These are phyloP conservation scores for Beauveria pseudobassiana DNA, from an alignment of 2,329 filamentous ascomycete species.

Conservation along the genomic window DNA sequence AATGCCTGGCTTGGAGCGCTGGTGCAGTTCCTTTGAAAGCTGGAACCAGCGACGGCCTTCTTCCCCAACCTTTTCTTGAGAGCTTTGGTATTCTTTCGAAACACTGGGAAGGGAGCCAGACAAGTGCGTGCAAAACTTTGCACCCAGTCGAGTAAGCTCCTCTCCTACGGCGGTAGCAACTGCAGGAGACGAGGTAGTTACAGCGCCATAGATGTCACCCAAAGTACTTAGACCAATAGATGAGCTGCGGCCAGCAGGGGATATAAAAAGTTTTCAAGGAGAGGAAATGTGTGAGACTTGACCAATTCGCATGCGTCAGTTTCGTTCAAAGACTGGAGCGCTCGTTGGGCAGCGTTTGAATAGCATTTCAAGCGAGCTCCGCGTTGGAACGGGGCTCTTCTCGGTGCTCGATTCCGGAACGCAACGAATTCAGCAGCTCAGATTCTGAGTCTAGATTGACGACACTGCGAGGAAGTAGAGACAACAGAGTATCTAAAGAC, in stretches of 20 bases:
- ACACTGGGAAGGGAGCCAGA: slow-evolving; percentile 73
- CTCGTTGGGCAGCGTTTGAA: slow-evolving; percentile 51
- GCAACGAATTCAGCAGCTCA: slow-evolving; percentile 59
- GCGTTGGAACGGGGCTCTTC: slow-evolving; percentile 68
- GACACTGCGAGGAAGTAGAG: slow-evolving; percentile 45
- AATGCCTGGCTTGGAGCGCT: slow-evolving; percentile 15
- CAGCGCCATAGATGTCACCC: slow-evolving; percentile 39
- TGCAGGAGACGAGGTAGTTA: slow-evolving; percentile 31
- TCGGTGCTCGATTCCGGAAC: slow-evolving; percentile 61
- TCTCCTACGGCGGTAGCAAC: slow-evolving; percentile 42
- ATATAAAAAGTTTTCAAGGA: slow-evolving; percentile 48
- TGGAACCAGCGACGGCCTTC: slow-evolving; percentile 62
- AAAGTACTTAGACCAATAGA: slow-evolving; percentile 30
- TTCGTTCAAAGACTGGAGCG: slow-evolving; percentile 39
- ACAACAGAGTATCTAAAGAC: slow-evolving; percentile 55
- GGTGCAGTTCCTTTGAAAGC: slow-evolving; percentile 41
- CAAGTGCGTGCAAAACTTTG: slow-evolving; percentile 57
- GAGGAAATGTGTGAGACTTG: slow-evolving; percentile 43
- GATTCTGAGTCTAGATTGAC: slow-evolving; percentile 42
- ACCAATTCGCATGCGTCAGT: slow-evolving; percentile 38
- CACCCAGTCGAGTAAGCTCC: slow-evolving; percentile 57
- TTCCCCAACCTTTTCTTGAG: slow-evolving; percentile 60
- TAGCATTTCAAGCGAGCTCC: slow-evolving; percentile 67
- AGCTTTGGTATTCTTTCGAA: slow-evolving; percentile 66
- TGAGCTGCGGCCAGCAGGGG: slow-evolving; percentile 32